Evolutionary conservation across 176 grass and related monocot species (phyloP).

Genomic region (Carex kokanica): DNA sequence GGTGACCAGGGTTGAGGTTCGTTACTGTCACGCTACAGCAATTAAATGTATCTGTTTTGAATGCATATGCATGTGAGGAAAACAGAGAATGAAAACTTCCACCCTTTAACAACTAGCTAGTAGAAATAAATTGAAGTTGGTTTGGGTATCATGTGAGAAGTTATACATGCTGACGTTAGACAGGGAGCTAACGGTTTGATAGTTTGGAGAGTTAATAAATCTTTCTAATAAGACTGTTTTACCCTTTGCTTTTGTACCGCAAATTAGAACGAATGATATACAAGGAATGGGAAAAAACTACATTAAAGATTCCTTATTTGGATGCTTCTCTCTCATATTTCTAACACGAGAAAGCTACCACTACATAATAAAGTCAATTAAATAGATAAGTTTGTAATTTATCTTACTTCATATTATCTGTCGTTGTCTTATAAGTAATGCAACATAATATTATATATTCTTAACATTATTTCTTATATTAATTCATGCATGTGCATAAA

Average conservation of each 20-base stretch:
- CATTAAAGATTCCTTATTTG: too few species aligned
- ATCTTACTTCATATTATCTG: too few species aligned
- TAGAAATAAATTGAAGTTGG: neutral
- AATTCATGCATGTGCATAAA: too few species aligned
- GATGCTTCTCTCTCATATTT: too few species aligned
- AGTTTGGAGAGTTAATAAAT: neutral
- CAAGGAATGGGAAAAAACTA: too few species aligned
- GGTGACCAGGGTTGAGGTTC: neutral
- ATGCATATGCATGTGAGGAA: slow-evolving; percentile 9
- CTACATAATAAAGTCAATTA: too few species aligned
- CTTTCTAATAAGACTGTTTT: neutral
- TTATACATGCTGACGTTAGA: neutral
- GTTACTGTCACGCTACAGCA: slow-evolving; percentile 3
- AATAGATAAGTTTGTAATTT: too few species aligned
- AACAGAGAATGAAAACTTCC: neutral
- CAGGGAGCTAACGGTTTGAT: neutral
- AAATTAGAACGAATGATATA: too few species aligned
- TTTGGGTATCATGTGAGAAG: slow-evolving; percentile 12
- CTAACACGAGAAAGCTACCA: too few species aligned
- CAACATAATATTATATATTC: too few species aligned
- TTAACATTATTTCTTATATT: too few species aligned
- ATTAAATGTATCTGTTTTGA: neutral
- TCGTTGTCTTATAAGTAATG: too few species aligned
- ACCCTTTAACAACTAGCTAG: neutral
- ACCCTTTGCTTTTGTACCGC: neutral